Evolutionary conservation across 2,329 filamentous ascomycete genomes (phyloP), one percentile per base, ranked within the genome.

Genomic region (Aspergillus chevalieri): DNA sequence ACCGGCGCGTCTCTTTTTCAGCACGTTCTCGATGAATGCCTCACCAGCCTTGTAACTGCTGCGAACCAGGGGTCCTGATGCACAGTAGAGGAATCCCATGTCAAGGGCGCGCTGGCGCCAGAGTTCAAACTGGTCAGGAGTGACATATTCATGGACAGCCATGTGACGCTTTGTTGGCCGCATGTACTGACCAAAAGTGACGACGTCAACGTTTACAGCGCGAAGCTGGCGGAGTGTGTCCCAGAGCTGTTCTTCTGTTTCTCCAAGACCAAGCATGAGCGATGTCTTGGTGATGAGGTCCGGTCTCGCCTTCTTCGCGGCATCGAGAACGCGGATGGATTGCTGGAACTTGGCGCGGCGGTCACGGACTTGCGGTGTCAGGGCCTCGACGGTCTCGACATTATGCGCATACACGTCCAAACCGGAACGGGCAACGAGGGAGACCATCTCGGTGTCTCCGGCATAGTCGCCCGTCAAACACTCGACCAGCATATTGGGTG

Each of bases 111-210:
- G 83, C 73, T 89, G 82, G 52, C 87, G 82, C 93, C 93, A 98
- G 63, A 87, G 75, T 65, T 97, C 92, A 65, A 98, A 98, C 54
- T 85, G 84, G 53, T 87, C 88, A 1, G 93, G 93, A 0, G 90
- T 92, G 43, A 98, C 82, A 68, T 98, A 98, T 69, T 92, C 89
- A 64, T 95, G 87, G 28, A 98, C 93, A 70, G 95, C 86, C 82
- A 98, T 92, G 70, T 98, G 93, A 42, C 92, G 83, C 78, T 97
- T 98, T 4, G 93, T 98, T 1, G 93, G 93, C 9, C 92, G 88
- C 93, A 98, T 98, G 76, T 98, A 98, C 76, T 98, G 93, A n/a
- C 93, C 93, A 60, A 98, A 98, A 0, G 93, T 98, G 50, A 98
- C 90, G 10, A 98, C 89, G 60, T 98, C 93, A 43, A 96, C 91